phyloP scores from a whole-genome alignment of 495 filamentous ascomycete species.

The Peziza echinospora region DNA sequence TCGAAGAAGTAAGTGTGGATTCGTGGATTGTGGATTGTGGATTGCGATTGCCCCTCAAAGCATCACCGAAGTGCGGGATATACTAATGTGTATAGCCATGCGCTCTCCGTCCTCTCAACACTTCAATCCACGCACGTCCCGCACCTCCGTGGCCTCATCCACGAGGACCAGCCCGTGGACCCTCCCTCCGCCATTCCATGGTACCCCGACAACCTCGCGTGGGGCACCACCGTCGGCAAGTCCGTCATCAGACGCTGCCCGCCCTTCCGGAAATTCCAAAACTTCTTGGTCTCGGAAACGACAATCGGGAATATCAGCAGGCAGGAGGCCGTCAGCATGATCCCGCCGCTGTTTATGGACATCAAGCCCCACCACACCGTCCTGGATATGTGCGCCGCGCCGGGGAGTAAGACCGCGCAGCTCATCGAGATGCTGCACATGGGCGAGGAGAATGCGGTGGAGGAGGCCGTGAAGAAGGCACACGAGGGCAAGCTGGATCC shows the following conservation, averaged over 20 bases:
- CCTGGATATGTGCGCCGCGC: slow-evolving; percentile 86
- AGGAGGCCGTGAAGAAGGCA: slow-evolving; percentile 33
- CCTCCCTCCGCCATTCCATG: slow-evolving; percentile 61
- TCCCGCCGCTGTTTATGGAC: slow-evolving; percentile 85
- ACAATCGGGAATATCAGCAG: slow-evolving; percentile 90
- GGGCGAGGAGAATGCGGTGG: slow-evolving; percentile 68
- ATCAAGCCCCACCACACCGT: slow-evolving; percentile 75
- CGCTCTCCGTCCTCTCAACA: slow-evolving; percentile 62
- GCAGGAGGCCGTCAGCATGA: slow-evolving; percentile 97
- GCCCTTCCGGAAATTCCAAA: slow-evolving; percentile 87
- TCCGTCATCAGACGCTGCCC: slow-evolving; percentile 73
- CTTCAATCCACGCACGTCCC: slow-evolving; percentile 77
- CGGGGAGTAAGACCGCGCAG: slow-evolving; percentile 90
- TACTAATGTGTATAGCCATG: slow-evolving; percentile 48
- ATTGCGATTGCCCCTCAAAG: no score
- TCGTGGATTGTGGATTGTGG: not conserved
- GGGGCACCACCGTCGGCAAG: slow-evolving; percentile 92
- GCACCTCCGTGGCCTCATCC: slow-evolving; percentile 57
- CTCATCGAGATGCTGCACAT: slow-evolving; percentile 81
- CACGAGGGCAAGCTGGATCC: slow-evolving; percentile 21
- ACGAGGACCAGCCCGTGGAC: slow-evolving; percentile 60
- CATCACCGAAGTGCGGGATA: no score
- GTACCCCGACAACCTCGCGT: slow-evolving; percentile 86
- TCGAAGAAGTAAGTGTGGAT: slow-evolving; percentile 45
- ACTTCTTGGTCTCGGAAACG: slow-evolving; percentile 94